Conservation (phyloP, 768 basidiomycete genomes). For the Trichaptum fuscoviolaceum region DNA sequence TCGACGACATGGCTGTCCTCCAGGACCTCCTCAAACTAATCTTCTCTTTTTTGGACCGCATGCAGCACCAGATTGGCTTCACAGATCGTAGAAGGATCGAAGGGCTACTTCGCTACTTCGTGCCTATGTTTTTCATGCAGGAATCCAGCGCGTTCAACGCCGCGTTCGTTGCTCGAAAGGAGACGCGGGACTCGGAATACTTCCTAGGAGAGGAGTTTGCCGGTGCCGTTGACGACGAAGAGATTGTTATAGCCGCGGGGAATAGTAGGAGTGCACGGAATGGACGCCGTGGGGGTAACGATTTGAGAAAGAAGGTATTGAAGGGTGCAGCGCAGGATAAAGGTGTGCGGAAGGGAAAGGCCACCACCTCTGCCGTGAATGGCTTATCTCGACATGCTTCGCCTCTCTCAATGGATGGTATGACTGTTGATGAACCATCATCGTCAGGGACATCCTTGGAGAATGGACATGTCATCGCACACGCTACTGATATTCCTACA, state of each 20-base stretch:
- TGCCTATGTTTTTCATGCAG: conserved; percentile 74
- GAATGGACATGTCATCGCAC: conserved; percentile 21
- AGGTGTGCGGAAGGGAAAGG: conserved; percentile 52
- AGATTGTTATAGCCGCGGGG: conserved; percentile 20
- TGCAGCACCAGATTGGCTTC: conserved; percentile 64
- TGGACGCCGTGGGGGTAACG: conserved; percentile 37
- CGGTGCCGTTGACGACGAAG: conserved; percentile 32
- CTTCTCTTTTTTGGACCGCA: conserved; percentile 87
- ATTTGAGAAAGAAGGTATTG: conserved; percentile 72
- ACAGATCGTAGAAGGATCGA: conserved; percentile 81
- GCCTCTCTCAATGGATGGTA: conserved; percentile 47
- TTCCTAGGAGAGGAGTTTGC: conserved; percentile 39
- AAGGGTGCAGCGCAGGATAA: conserved; percentile 77
- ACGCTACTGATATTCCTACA: conserved; percentile 8
- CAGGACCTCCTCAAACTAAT: conserved; percentile 87
- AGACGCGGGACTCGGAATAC: conserved; percentile 46
- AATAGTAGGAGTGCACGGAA: conserved; percentile 22
- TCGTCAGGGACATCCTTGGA: background rate
- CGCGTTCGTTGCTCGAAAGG: conserved; percentile 56
- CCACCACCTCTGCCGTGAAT: conserved; percentile 35
- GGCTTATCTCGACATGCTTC: conserved; percentile 55
- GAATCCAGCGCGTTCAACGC: conserved; percentile 67
- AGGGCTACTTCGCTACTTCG: conserved; percentile 67
- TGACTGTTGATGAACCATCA: conserved; percentile 20
- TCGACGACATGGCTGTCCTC: conserved; percentile 71